A percentile compares a stretch with the other conserved stretches of the same genome.
phyloP scores from a whole-genome alignment of 2,329 filamentous ascomycete species.

The Penicillium corylophilum region DNA sequence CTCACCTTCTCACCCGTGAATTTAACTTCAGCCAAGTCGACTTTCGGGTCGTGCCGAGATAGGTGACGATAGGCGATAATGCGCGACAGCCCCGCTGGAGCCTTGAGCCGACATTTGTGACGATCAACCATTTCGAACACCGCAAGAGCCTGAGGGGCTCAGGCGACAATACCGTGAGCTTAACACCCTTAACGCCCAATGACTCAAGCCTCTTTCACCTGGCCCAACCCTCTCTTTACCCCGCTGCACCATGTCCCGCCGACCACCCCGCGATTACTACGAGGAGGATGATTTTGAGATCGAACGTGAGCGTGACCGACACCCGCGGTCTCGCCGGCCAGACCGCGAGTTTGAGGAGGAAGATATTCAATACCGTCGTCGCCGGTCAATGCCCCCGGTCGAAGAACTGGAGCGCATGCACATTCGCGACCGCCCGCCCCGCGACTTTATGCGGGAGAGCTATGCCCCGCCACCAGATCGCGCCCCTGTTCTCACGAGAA shows the following conservation, averaged over 20 bases:
- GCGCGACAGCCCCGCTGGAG: slow-evolving; percentile 8
- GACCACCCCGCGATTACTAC: slow-evolving; percentile 28
- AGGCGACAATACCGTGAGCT: neutral
- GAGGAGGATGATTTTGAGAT: slow-evolving; percentile 30
- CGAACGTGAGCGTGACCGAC: slow-evolving; percentile 28
- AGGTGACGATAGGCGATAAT: slow-evolving; percentile 1
- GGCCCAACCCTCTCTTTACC: neutral
- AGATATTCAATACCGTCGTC: slow-evolving; percentile 28
- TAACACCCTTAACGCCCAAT: neutral
- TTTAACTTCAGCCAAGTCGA: neutral
- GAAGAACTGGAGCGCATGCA: slow-evolving; percentile 44
- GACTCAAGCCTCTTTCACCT: neutral
- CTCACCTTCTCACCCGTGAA: neutral
- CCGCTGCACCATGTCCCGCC: slow-evolving; percentile 31
- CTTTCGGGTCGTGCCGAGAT: slow-evolving; percentile 1
- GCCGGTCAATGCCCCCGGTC: slow-evolving; percentile 42
- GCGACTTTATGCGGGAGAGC: slow-evolving; percentile 37
- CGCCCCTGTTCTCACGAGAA: slow-evolving; percentile 31
- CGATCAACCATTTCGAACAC: neutral
- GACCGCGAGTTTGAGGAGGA: slow-evolving; percentile 28
- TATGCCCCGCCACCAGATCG: slow-evolving; percentile 31
- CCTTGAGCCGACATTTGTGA: neutral
- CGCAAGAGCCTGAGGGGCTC: neutral
- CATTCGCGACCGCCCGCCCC: slow-evolving; percentile 36
- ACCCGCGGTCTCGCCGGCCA: slow-evolving; percentile 24